Percentiles rank a stretch among this genome's conserved stretches.
Conservation (phyloP, 257 asterid species). For the Solanum etuberosum region DNA sequence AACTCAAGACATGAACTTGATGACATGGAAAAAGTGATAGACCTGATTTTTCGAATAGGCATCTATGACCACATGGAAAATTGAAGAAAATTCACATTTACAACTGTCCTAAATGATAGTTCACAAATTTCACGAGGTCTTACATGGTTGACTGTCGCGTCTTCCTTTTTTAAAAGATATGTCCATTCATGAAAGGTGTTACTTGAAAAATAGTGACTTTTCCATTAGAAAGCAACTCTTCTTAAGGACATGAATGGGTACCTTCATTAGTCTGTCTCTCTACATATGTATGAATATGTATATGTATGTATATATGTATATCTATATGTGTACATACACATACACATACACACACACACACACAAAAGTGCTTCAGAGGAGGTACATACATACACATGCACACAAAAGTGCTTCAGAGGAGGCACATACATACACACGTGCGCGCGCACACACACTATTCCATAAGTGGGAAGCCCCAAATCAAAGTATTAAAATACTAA, state of each 20-base stretch:
- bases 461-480: not conserved
- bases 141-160: not conserved
- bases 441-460: not conserved
- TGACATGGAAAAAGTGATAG: not conserved
- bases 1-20: not conserved
- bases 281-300: not conserved
- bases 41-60: not conserved
- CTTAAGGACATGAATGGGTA: not conserved
- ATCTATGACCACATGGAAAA: not conserved
- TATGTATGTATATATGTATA: too few species aligned
- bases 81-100: not conserved
- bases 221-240: not conserved
- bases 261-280: not conserved
- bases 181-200: not conserved
- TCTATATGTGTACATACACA: too few species aligned
- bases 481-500: not conserved
- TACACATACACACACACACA: not conserved
- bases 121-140: not conserved
- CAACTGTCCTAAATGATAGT: not conserved
- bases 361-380: not conserved
- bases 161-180: not conserved
- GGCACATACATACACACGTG: not conserved
- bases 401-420: not conserved
- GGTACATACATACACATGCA: too few species aligned
- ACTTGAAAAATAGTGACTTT: not conserved